phyloP scores from a whole-genome alignment of 805 yeast species.

The Blastobotrys mokoenaii region DNA sequence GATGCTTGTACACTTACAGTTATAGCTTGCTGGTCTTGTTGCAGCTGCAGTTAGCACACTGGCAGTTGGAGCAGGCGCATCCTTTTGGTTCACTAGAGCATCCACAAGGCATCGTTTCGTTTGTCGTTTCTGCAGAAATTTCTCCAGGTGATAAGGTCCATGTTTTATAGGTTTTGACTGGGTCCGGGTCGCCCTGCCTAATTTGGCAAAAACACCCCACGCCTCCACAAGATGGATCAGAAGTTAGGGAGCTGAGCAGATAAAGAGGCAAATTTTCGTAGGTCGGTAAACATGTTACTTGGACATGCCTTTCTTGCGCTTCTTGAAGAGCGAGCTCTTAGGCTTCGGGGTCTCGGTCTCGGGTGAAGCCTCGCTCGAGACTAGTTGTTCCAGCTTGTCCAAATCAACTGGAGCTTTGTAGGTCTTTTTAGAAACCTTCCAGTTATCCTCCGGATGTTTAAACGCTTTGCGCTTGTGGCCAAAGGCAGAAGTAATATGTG shows the following conservation, averaged over 20 bases:
- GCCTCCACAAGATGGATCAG: neutral
- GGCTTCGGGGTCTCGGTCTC: neutral
- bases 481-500: neutral
- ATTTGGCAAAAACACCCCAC: too few relatives aligned
- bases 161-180: neutral
- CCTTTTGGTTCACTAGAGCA: neutral
- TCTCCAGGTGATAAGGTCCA: neutral
- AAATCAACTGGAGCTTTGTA: neutral
- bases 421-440: neutral
- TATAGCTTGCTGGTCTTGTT: neutral
- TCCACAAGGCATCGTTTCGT: neutral
- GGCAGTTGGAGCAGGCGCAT: too few relatives aligned
- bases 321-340: conserved; percentile 5
- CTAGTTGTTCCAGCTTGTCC: neutral
- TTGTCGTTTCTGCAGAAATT: neutral
- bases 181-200: neutral
- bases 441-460: neutral
- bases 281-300: too few relatives aligned
- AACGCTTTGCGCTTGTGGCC: neutral
- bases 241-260: too few relatives aligned
- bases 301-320: conserved; percentile 8
- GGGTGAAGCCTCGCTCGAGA: neutral
- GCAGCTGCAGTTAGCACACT: neutral
- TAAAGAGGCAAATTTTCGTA: too few relatives aligned
- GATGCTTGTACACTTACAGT: neutral